Base-by-base conservation (phyloP, 2,329 filamentous ascomycete genomes). In the Epichloe typhina region DNA sequence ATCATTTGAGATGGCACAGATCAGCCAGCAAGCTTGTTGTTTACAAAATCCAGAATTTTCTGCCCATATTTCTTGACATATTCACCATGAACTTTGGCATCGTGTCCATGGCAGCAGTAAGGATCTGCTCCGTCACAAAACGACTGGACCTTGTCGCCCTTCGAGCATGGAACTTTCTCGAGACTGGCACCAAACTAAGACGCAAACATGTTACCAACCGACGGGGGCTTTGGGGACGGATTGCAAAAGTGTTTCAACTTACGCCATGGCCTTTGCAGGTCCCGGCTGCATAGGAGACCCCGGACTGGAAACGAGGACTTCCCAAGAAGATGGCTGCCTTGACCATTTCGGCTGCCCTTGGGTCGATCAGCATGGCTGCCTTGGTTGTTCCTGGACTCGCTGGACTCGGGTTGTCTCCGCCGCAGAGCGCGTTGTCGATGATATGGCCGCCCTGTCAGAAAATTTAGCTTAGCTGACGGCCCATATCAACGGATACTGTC, bases 251-350 rank as follows among this genome's bases (percentile, higher is more conserved):
- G 5, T 13, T n/a, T 7, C 1, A 2, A 47, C 50, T 38, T 43
- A 51, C 50, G 19, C 50, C 50, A 23, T 15, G 4, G 4, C 4
- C 19, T 15, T 1, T 19, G 31, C 50, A 51, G 2, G 45, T 23
- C 23, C 50, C 80, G 39, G 82, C 76, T 49, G 78, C 73, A 59
- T 82, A 83, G 0, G 77, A 61, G 35, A 80, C 63, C 0, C 79
- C 79, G 5, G 66, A 62, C 6, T 72, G 67, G 57, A 77, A 76
- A 52, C 79, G 71, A 3, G 82, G 82, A 58, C 82, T 74, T 6
- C 81, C 82, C 73, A 83, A 77, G 61, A 83, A 77, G 56, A 84
- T 82, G 13, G 74, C 78, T 0, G 77, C 82, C 63, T 81, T 82
- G 57, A 84, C 74, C 59, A 74, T 73, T 3, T 64, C 66, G 7